These are phyloP conservation scores for Trichoderma guizhouense DNA, from an alignment of 2,329 filamentous ascomycete species.

Conservation along the genomic window DNA sequence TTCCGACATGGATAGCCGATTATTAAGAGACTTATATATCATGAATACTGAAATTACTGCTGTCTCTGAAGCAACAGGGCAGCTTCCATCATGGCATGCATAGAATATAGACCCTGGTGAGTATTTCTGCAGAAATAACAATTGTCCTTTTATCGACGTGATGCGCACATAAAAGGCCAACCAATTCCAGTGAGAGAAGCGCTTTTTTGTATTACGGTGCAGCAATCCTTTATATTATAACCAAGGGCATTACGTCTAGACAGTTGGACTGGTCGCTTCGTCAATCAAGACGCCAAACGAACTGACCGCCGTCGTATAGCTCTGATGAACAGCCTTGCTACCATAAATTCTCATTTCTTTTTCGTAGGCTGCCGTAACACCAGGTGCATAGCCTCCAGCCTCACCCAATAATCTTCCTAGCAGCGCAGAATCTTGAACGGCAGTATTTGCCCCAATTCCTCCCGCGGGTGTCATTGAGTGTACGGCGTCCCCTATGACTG, in stretches of 20 bases:
- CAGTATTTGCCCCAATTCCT: constrained; percentile 56
- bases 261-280: constrained; percentile 29
- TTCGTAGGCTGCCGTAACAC: constrained; percentile 56
- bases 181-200: too few relatives aligned
- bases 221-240: neutral
- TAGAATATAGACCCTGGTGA: too few relatives aligned
- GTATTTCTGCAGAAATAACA: too few relatives aligned
- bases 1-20: too few relatives aligned
- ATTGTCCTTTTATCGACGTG: too few relatives aligned
- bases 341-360: constrained; percentile 59
- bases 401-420: constrained; percentile 50
- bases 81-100: too few relatives aligned
- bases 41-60: too few relatives aligned
- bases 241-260: neutral
- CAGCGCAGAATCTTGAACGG: constrained; percentile 52
- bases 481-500: constrained; percentile 55
- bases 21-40: too few relatives aligned
- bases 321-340: constrained; percentile 52
- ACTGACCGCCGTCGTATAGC: constrained; percentile 46
- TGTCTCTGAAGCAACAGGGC: too few relatives aligned
- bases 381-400: constrained; percentile 51
- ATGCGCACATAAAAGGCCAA: too few relatives aligned
- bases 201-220: neutral
- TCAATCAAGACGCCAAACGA: constrained; percentile 47
- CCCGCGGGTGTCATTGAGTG: constrained; percentile 58